A percentile compares a stretch with the other conserved stretches of the same genome.
Conservation (phyloP, 495 filamentous ascomycete genomes). For the Thozetella sp. region DNA sequence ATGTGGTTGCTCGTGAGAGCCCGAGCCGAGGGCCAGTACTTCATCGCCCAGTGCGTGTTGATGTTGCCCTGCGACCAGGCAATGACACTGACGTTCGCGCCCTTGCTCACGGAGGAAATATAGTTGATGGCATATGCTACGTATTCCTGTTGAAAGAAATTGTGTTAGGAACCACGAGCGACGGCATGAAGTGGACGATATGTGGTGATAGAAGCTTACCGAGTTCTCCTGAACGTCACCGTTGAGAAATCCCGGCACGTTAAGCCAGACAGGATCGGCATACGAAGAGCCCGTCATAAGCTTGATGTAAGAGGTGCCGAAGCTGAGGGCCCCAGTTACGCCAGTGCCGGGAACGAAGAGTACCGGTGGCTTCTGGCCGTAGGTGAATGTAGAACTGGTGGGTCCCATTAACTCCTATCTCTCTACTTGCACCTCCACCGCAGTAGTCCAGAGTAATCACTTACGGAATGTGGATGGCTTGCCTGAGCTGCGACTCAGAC, state of each 20-base stretch:
- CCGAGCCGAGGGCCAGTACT: constrained; percentile 53
- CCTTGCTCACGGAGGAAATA: constrained; percentile 32
- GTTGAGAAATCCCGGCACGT: constrained; percentile 40
- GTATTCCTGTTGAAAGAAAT: constrained; percentile 32
- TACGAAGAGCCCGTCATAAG: constrained; percentile 27
- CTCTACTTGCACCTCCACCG: background rate
- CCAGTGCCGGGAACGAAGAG: constrained; percentile 51
- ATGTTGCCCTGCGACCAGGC: constrained; percentile 54
- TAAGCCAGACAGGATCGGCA: constrained; percentile 52
- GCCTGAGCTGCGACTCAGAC: background rate
- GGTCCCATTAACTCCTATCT: background rate
- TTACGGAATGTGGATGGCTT: background rate
- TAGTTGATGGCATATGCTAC: constrained; percentile 48
- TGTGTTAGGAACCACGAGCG: background rate
- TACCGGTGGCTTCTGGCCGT: constrained; percentile 8
- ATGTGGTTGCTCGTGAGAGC: constrained; percentile 37
- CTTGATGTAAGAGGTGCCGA: constrained; percentile 43
- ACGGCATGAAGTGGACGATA: too few relatives aligned
- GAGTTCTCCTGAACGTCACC: constrained; percentile 43
- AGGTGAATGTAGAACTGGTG: background rate
- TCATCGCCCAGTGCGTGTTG: constrained; percentile 50
- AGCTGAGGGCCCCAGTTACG: constrained; percentile 34
- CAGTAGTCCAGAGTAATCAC: background rate
- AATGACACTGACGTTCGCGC: constrained; percentile 35
- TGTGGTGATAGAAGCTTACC: background rate